Evolutionary conservation across 306 rosid species (phyloP).

Genomic region (Oemleria cerasiformis): DNA sequence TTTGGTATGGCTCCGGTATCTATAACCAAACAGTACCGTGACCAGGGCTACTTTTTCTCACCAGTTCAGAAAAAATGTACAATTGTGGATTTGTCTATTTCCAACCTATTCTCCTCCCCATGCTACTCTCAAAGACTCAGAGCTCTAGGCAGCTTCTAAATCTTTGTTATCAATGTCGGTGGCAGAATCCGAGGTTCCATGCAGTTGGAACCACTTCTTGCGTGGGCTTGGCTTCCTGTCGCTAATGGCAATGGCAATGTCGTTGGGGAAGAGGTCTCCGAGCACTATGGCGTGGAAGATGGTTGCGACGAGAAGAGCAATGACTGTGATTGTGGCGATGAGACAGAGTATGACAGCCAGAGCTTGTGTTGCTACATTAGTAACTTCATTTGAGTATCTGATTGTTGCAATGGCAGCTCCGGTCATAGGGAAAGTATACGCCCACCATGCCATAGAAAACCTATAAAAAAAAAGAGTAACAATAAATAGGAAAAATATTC

Average conservation of each 20-base stretch:
- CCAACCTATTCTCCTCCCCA: too few species aligned
- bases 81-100: neutral
- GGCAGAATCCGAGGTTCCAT: constrained; percentile 38
- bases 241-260: constrained; percentile 94
- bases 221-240: constrained; percentile 51
- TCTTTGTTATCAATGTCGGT: constrained; percentile 52
- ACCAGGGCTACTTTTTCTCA: too few species aligned
- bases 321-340: constrained; percentile 49
- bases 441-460: constrained; percentile 98
- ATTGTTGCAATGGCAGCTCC: constrained; percentile 91
- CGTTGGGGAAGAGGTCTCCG: constrained; percentile 78
- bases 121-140: constrained; percentile 16
- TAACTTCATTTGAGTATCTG: constrained; percentile 65
- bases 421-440: constrained; percentile 97
- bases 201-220: constrained; percentile 50
- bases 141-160: constrained; percentile 35
- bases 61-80: too few species aligned
- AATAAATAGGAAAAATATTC: constrained; percentile 3
- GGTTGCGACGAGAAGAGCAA: constrained; percentile 51
- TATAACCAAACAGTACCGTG: too few species aligned
- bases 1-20: too few species aligned
- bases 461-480: constrained; percentile 36
- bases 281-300: constrained; percentile 70
- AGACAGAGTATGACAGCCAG: constrained; percentile 45
- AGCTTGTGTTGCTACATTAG: constrained; percentile 45